These are phyloP conservation scores for Exserohilum rostratum DNA, from an alignment of 2,329 filamentous ascomycete genomes.

Conservation along the genomic window DNA sequence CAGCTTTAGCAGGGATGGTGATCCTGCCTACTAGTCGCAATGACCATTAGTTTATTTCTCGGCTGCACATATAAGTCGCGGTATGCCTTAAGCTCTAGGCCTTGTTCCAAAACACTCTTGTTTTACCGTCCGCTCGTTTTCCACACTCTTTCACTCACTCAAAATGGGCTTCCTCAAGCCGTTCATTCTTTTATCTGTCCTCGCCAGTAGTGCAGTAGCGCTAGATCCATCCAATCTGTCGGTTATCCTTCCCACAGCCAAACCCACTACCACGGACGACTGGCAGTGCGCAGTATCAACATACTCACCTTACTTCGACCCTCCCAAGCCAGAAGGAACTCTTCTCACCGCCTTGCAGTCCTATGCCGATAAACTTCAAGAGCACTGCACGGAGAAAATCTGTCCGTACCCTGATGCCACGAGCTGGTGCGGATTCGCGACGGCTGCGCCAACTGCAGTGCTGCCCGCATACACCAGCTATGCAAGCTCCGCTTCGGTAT, in stretches of 20 bases:
- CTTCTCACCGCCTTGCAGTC: slow-evolving; percentile 1
- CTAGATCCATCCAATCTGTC: not conserved
- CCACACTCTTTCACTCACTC: not conserved
- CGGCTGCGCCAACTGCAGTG: not conserved
- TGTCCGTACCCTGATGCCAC: slow-evolving; percentile 4
- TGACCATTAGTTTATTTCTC: too few relatives aligned
- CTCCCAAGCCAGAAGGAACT: slow-evolving; percentile 5
- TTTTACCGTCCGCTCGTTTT: not conserved
- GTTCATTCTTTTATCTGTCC: slow-evolving; percentile 5
- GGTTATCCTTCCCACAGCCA: not conserved
- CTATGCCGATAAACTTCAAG: not conserved
- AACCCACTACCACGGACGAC: slow-evolving; percentile 1
- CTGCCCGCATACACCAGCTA: slow-evolving; percentile 4
- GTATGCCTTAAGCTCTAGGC: too few relatives aligned
- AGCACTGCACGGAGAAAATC: not conserved
- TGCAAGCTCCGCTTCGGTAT: slow-evolving; percentile 6
- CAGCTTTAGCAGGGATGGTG: too few relatives aligned
- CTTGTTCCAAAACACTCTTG: too few relatives aligned
- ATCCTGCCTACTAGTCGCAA: too few relatives aligned
- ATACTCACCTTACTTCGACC: slow-evolving; percentile 1
- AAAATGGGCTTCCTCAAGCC: slow-evolving; percentile 1
- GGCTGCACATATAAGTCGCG: too few relatives aligned
- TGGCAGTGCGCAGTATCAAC: slow-evolving; percentile 5
- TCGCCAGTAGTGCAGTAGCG: not conserved
- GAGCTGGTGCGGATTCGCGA: slow-evolving; percentile 4